A percentile compares a stretch with the other conserved stretches of the same genome.
phyloP scores from a whole-genome alignment of 331 rosid genomes.

The Ulmus americana region DNA sequence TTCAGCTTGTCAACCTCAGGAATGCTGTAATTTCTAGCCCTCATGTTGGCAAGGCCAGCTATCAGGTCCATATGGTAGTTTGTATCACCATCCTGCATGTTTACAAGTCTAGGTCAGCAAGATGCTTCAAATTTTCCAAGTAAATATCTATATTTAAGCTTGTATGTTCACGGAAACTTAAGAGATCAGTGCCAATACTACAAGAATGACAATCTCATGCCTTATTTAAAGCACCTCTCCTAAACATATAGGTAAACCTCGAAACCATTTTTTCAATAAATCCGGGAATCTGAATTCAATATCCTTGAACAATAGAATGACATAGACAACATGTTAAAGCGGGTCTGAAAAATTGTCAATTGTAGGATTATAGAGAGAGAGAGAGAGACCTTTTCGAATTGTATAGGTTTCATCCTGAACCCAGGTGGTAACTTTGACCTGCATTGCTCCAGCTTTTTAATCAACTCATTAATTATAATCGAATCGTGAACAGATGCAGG shows the following conservation, averaged over 20 bases:
- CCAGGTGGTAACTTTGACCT: slow-evolving; percentile 47
- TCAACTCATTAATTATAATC: slow-evolving; percentile 65
- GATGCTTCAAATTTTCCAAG: background rate
- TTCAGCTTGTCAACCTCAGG: slow-evolving; percentile 94
- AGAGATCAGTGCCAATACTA: background rate
- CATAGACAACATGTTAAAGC: background rate
- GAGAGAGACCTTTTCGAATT: slow-evolving; percentile 70
- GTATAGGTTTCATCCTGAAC: slow-evolving; percentile 87
- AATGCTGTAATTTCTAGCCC: slow-evolving; percentile 86
- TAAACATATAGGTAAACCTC: background rate
- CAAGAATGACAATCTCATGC: background rate
- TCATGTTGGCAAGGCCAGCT: slow-evolving; percentile 94
- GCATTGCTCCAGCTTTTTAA: slow-evolving; percentile 52
- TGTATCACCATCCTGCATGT: slow-evolving; percentile 81
- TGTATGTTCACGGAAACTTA: background rate
- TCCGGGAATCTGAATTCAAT: background rate
- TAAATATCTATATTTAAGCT: background rate
- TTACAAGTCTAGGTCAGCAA: background rate
- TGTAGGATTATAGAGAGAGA: background rate
- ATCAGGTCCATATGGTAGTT: slow-evolving; percentile 89
- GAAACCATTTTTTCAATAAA: background rate
- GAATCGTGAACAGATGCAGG: slow-evolving; percentile 79
- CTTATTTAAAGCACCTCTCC: background rate
- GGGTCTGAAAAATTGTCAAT: background rate
- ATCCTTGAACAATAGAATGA: background rate